phyloP scores from a whole-genome alignment of 1,284 basidiomycete species.

The Sanghuangporus baumii region DNA sequence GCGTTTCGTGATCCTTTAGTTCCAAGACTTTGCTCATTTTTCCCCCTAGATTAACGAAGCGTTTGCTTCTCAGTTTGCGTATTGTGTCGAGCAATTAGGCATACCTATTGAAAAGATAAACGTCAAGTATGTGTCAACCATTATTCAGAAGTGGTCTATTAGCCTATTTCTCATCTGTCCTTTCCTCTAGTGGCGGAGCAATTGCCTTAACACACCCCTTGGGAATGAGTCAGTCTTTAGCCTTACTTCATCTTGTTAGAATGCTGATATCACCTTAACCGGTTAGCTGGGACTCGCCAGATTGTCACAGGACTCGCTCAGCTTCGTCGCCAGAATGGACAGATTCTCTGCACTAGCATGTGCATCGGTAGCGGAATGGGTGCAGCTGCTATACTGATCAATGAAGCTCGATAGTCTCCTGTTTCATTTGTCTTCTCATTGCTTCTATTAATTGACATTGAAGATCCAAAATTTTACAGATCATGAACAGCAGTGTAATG shows the following conservation, averaged over 20 bases:
- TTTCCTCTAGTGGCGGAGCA: conserved; percentile 64
- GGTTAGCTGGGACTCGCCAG: conserved; percentile 74
- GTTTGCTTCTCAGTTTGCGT: conserved; percentile 85
- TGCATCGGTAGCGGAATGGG: conserved; percentile 89
- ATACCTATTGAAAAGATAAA: conserved; percentile 81
- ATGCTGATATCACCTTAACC: background rate
- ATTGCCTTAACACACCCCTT: conserved; percentile 81
- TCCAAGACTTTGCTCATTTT: conserved; percentile 20
- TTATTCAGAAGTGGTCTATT: background rate
- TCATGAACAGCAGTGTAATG: no score
- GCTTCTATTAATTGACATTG: background rate
- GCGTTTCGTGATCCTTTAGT: conserved; percentile 36
- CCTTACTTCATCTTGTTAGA: background rate
- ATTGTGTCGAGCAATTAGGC: conserved; percentile 69
- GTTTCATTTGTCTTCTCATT: background rate
- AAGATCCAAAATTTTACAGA: no score
- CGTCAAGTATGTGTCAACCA: conserved; percentile 53
- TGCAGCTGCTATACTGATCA: conserved; percentile 77
- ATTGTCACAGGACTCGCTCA: conserved; percentile 82
- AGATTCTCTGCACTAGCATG: conserved; percentile 79
- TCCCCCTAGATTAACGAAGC: conserved; percentile 61
- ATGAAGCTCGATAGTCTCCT: conserved; percentile 41
- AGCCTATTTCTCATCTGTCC: background rate
- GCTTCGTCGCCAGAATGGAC: conserved; percentile 60
- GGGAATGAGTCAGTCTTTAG: conserved; percentile 62